Evolutionary conservation across 2,329 filamentous ascomycete species (phyloP).

Genomic region (Hymenoscyphus fraxineus): DNA sequence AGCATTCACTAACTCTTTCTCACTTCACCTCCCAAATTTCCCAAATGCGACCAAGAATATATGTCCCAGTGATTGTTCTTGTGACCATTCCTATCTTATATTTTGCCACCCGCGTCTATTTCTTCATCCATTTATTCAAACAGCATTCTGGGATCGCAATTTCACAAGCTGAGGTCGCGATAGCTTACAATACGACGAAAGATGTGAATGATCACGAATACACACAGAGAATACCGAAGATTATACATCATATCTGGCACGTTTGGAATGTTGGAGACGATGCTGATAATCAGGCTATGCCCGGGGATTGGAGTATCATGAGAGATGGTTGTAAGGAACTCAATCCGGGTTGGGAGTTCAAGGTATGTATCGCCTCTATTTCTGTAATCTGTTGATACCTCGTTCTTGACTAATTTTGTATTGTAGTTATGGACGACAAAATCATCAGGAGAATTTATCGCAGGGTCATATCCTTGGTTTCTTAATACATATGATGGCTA

Average conservation of each 20-base stretch:
- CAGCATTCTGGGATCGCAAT: slow-evolving; percentile 17
- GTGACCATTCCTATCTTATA: background rate
- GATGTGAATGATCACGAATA: slow-evolving; percentile 38
- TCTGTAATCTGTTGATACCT: too few relatives aligned
- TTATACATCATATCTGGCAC: slow-evolving; percentile 64
- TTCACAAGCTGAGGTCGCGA: slow-evolving; percentile 15
- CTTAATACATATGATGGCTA: slow-evolving; percentile 67
- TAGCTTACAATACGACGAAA: slow-evolving; percentile 5
- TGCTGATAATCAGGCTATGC: slow-evolving; percentile 46
- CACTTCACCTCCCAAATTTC: background rate
- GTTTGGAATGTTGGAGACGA: slow-evolving; percentile 55
- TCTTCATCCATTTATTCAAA: slow-evolving; percentile 19
- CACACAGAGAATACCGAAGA: slow-evolving; percentile 63
- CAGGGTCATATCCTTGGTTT: slow-evolving; percentile 68
- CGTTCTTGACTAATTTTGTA: background rate
- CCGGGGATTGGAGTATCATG: slow-evolving; percentile 60
- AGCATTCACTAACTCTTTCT: background rate
- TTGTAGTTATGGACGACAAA: slow-evolving; percentile 68
- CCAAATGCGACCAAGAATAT: background rate
- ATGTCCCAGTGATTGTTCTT: background rate
- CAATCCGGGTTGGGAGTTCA: slow-evolving; percentile 72
- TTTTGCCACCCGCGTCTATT: slow-evolving; percentile 6
- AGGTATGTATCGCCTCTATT: slow-evolving; percentile 42
- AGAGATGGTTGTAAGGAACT: slow-evolving; percentile 64
- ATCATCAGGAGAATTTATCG: slow-evolving; percentile 63